Conservation (phyloP, 1,284 basidiomycete genomes). For the Trametes sp. region DNA sequence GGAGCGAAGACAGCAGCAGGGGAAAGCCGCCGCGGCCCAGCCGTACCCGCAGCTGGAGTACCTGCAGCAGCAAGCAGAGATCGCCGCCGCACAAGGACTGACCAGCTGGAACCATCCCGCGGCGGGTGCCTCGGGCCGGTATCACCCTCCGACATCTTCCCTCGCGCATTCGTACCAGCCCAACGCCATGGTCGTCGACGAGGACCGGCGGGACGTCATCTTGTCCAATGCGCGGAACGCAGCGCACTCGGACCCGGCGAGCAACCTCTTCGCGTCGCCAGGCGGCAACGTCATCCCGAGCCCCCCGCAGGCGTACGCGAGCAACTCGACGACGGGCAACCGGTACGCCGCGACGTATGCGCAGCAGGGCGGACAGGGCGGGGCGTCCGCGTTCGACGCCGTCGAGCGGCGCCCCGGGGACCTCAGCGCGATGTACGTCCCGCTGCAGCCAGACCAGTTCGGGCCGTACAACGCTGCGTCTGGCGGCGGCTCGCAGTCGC, state of each 20-base stretch:
- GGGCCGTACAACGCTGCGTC: conserved; percentile 54
- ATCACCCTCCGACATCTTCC: conserved; percentile 71
- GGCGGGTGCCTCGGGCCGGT: conserved; percentile 46
- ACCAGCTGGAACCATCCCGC: conserved; percentile 55
- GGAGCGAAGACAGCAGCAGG: conserved; percentile 82
- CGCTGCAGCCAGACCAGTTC: conserved; percentile 82
- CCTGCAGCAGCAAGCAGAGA: conserved; percentile 91
- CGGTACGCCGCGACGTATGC: conserved; percentile 64
- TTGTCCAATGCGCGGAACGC: conserved; percentile 78
- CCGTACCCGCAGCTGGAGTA: conserved; percentile 89
- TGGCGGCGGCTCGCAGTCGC: conserved; percentile 31
- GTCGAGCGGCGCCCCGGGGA: conserved; percentile 70
- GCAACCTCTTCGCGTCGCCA: conserved; percentile 51
- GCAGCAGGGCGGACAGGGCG: conserved; percentile 45
- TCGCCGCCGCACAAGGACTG: conserved; percentile 69
- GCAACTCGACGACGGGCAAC: conserved; percentile 58
- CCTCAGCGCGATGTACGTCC: conserved; percentile 73
- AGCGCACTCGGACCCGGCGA: conserved; percentile 58
- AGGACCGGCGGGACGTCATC: conserved; percentile 71
- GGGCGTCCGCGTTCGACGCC: conserved; percentile 59
- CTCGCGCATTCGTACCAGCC: conserved; percentile 71
- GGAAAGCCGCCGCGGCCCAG: conserved; percentile 68
- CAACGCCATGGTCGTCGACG: conserved; percentile 65
- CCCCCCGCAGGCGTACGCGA: conserved; percentile 74
- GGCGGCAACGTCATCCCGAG: conserved; percentile 64